Percentiles rank a stretch among this genome's conserved stretches.
Evolutionary conservation across 768 basidiomycete genomes (phyloP).

Genomic region (Hemileccinum impolitum): DNA sequence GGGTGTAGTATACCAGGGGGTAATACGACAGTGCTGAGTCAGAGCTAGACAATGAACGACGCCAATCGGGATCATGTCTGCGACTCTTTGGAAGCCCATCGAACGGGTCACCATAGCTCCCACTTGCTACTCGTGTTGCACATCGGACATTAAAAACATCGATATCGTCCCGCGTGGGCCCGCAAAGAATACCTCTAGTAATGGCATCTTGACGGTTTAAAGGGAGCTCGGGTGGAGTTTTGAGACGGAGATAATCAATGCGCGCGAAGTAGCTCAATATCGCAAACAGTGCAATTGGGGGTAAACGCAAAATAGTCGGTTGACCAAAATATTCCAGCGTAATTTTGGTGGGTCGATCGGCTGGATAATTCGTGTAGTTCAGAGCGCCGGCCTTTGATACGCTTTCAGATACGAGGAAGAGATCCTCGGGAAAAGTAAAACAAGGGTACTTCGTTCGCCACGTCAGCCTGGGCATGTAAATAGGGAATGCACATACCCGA

Average conservation of each 20-base stretch:
- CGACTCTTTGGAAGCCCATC: slow-evolving; percentile 25
- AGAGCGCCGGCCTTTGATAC: slow-evolving; percentile 13
- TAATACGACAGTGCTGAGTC: slow-evolving; percentile 1
- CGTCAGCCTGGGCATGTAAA: slow-evolving; percentile 8
- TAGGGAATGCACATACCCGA: slow-evolving; percentile 36
- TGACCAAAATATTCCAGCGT: slow-evolving; percentile 44
- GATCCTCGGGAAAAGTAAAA: slow-evolving; percentile 36
- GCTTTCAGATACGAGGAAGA: slow-evolving; percentile 22
- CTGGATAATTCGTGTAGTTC: slow-evolving; percentile 28
- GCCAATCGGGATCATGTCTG: slow-evolving; percentile 31
- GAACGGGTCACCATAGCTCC: slow-evolving; percentile 18
- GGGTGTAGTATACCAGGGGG: slow-evolving; percentile 32
- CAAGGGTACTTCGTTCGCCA: slow-evolving; percentile 32
- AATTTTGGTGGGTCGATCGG: slow-evolving; percentile 27
- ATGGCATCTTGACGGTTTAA: slow-evolving; percentile 34
- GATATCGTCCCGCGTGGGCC: slow-evolving; percentile 48
- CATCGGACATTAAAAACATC: slow-evolving; percentile 41
- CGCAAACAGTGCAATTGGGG: slow-evolving; percentile 45
- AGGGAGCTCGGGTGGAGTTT: slow-evolving; percentile 41
- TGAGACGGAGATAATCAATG: slow-evolving; percentile 32
- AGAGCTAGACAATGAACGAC: slow-evolving; percentile 18
- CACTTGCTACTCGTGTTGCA: slow-evolving; percentile 35
- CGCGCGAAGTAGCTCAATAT: slow-evolving; percentile 47
- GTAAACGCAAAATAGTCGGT: slow-evolving; percentile 32
- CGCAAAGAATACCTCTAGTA: slow-evolving; percentile 27